Evolutionary conservation across 1,284 basidiomycete genomes (phyloP).

Genomic region (Ustanciosporium gigantosporum): DNA sequence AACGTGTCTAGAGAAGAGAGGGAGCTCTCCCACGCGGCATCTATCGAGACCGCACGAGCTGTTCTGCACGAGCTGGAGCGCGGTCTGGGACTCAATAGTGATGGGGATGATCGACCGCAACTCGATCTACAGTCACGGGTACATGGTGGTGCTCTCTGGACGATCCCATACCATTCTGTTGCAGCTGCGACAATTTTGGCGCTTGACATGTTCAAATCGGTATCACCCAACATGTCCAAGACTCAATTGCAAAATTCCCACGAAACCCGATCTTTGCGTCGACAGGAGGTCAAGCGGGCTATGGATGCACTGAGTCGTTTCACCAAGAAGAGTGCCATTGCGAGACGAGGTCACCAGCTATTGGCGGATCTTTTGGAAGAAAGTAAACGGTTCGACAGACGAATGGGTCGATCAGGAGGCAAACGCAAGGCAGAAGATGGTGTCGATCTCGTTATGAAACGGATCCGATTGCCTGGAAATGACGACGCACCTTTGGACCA

Average conservation of each 20-base stretch:
- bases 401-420: slow-evolving; percentile 4
- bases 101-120: slow-evolving; percentile 22
- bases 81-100: slow-evolving; percentile 21
- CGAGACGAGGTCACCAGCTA: slow-evolving; percentile 32
- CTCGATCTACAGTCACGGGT: slow-evolving; percentile 34
- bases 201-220: slow-evolving; percentile 30
- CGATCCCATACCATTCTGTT: slow-evolving; percentile 42
- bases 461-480: slow-evolving; percentile 19
- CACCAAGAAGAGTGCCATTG: slow-evolving; percentile 36
- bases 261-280: slow-evolving; percentile 6
- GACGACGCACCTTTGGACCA: slow-evolving; percentile 4
- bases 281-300: slow-evolving; percentile 32
- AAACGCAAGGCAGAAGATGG: slow-evolving; percentile 21
- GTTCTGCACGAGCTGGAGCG: slow-evolving; percentile 35
- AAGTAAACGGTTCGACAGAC: slow-evolving; percentile 21
- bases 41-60: slow-evolving; percentile 36
- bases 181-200: slow-evolving; percentile 40
- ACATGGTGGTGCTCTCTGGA: slow-evolving; percentile 42
- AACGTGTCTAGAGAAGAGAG: slow-evolving; percentile 21
- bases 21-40: slow-evolving; percentile 25
- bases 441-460: slow-evolving; percentile 23
- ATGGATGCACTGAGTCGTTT: slow-evolving; percentile 23
- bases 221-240: neutral
- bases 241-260: neutral
- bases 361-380: slow-evolving; percentile 25